Evolutionary conservation across 148 eudicot genomes (phyloP).

Genomic region (Nepenthes gracilis): DNA sequence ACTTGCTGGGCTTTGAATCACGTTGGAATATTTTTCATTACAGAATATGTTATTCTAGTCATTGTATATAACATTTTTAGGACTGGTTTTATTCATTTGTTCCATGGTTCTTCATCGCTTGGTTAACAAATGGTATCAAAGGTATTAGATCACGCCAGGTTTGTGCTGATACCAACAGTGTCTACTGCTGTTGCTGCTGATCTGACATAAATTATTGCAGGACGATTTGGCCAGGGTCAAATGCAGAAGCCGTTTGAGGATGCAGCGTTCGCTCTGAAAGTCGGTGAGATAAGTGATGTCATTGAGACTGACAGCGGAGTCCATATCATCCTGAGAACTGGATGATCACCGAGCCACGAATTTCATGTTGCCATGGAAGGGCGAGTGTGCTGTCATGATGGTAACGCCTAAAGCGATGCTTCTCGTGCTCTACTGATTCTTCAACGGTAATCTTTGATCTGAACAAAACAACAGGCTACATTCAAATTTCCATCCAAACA

Average conservation of each 20-base stretch:
- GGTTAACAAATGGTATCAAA: no score
- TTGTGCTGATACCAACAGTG: no score
- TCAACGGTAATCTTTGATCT: neutral
- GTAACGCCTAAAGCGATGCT: neutral
- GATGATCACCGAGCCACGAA: conserved; percentile 12
- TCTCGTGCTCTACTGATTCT: neutral
- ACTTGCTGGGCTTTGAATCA: no score
- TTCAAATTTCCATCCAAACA: neutral
- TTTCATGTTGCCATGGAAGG: no score
- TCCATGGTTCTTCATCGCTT: no score
- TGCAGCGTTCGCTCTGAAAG: conserved; percentile 71
- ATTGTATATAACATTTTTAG: no score
- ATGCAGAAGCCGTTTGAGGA: conserved; percentile 99
- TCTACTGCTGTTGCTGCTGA: neutral
- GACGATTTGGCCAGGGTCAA: conserved; percentile 71
- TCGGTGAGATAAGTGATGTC: conserved; percentile 81
- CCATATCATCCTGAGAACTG: conserved; percentile 83
- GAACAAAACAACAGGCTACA: neutral
- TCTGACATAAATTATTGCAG: conserved; percentile 21
- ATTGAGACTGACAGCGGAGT: conserved; percentile 96
- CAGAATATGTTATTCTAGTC: no score
- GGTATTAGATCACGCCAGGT: no score
- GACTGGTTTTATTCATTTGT: no score
- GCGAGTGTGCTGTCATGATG: neutral
- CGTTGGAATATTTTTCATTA: no score